Conservation (phyloP, 1,139 yeast genomes). For the Eremothecium coryli region DNA sequence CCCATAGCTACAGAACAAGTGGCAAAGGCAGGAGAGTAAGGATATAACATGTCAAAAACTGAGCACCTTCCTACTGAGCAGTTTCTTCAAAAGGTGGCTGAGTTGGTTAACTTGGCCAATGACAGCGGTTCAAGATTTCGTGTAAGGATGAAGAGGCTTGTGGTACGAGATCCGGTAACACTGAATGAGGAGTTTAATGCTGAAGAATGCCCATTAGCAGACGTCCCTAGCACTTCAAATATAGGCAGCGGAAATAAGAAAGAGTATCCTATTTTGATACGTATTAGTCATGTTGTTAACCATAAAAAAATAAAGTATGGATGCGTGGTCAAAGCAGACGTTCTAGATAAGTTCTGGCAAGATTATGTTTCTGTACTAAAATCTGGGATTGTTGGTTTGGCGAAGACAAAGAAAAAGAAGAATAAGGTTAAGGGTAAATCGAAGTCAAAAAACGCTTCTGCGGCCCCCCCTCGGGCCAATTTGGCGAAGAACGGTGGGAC, state of each 20-base stretch:
- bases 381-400: slow-evolving; percentile 49
- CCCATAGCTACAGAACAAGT: too few relatives aligned
- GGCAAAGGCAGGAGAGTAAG: too few relatives aligned
- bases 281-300: slow-evolving; percentile 52
- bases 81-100: slow-evolving; percentile 20
- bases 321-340: slow-evolving; percentile 51
- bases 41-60: not conserved
- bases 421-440: slow-evolving; percentile 31
- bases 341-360: slow-evolving; percentile 59
- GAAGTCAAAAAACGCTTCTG: slow-evolving; percentile 1
- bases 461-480: not conserved
- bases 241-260: slow-evolving; percentile 12
- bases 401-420: slow-evolving; percentile 59
- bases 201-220: slow-evolving; percentile 20
- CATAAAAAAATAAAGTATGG: slow-evolving; percentile 45
- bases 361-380: slow-evolving; percentile 58
- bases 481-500: not conserved
- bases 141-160: slow-evolving; percentile 23
- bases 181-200: slow-evolving; percentile 24
- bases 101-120: slow-evolving; percentile 23
- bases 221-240: slow-evolving; percentile 24
- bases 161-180: slow-evolving; percentile 23
- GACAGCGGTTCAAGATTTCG: slow-evolving; percentile 22
- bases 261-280: slow-evolving; percentile 42
- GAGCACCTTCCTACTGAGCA: slow-evolving; percentile 12